phyloP scores from a whole-genome alignment of 345 rosid species.

The Aegle marmelos region DNA sequence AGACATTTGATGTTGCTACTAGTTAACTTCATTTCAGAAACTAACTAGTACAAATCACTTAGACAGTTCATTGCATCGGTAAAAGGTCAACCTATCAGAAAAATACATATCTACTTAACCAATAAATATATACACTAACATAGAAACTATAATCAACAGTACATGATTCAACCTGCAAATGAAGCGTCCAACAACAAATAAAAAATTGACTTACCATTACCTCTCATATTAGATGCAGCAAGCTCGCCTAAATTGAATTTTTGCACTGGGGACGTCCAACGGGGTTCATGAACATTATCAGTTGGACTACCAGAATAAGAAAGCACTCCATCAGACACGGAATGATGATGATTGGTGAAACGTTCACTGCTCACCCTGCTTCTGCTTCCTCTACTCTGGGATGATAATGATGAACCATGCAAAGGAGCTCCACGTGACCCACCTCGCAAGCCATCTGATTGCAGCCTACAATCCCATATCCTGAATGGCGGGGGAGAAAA shows the following conservation, averaged over 20 bases:
- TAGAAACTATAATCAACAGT: background rate
- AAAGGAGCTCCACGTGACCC: slow-evolving; percentile 35
- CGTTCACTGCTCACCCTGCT: slow-evolving; percentile 47
- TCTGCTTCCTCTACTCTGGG: slow-evolving; percentile 45
- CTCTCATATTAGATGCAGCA: slow-evolving; percentile 42
- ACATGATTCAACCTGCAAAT: background rate
- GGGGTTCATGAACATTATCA: slow-evolving; percentile 50
- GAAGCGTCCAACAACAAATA: background rate
- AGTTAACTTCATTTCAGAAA: background rate
- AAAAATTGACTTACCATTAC: slow-evolving; percentile 23
- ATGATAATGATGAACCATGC: slow-evolving; percentile 40
- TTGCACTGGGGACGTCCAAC: slow-evolving; percentile 53
- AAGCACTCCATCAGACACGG: slow-evolving; percentile 65
- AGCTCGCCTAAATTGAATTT: slow-evolving; percentile 41
- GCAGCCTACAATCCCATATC: slow-evolving; percentile 62
- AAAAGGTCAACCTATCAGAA: background rate
- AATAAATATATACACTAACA: background rate
- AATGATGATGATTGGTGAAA: slow-evolving; percentile 54
- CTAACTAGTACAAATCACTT: background rate
- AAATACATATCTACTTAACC: background rate
- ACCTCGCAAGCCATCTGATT: slow-evolving; percentile 43
- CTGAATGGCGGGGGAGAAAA: slow-evolving; percentile 71
- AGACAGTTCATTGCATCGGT: background rate
- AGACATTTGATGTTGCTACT: background rate
- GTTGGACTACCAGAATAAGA: slow-evolving; percentile 56